These are phyloP conservation scores for Amniculicola lignicola DNA, from an alignment of 495 filamentous ascomycete species.

Conservation along the genomic window DNA sequence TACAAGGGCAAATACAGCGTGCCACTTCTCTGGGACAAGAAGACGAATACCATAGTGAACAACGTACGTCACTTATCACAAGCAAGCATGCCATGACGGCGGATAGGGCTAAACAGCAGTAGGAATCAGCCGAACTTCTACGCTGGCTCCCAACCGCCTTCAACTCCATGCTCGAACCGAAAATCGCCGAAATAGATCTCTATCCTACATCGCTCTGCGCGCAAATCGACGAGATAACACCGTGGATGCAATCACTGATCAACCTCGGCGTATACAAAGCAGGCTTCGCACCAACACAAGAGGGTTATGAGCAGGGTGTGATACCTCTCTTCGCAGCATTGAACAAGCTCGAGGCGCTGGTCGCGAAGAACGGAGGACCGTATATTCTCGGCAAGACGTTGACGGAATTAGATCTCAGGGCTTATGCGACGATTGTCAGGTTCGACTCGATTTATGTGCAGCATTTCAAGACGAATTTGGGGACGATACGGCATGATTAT, in stretches of 20 bases:
- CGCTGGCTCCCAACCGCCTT: constrained; percentile 52
- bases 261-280: constrained; percentile 56
- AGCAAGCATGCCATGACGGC: background rate
- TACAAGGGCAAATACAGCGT: constrained; percentile 56
- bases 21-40: constrained; percentile 57
- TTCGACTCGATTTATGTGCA: constrained; percentile 55
- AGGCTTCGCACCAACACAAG: constrained; percentile 51
- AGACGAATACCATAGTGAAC: constrained; percentile 48
- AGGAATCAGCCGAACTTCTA: constrained; percentile 53
- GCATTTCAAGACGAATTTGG: constrained; percentile 58
- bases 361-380: constrained; percentile 46
- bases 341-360: constrained; percentile 51
- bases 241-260: constrained; percentile 49
- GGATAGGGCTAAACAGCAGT: background rate
- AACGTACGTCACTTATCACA: constrained; percentile 38
- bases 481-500: constrained; percentile 53
- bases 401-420: constrained; percentile 53
- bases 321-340: constrained; percentile 50
- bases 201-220: constrained; percentile 46
- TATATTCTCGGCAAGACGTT: constrained; percentile 48
- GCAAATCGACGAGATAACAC: constrained; percentile 47
- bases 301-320: constrained; percentile 47
- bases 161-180: constrained; percentile 41
- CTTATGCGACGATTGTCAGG: constrained; percentile 51
- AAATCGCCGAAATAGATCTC: constrained; percentile 41